Conservation (phyloP, 768 basidiomycete species). For the Cyclocybe aegerita region DNA sequence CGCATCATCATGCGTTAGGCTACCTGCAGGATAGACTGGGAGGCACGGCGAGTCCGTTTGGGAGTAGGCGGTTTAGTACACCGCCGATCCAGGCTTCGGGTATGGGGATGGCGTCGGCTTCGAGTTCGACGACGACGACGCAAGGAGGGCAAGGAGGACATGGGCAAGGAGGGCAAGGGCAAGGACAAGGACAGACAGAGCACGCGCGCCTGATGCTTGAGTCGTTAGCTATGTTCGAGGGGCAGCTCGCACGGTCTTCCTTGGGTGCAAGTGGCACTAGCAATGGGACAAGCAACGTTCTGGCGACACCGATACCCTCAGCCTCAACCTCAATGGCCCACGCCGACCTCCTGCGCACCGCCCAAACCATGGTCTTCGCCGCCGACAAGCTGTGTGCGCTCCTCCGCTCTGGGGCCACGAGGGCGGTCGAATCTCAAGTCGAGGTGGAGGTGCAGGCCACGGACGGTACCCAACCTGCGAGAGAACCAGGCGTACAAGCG, state of each 20-base stretch:
- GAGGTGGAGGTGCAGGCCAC: constrained; percentile 66
- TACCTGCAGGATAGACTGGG: constrained; percentile 20
- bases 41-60: constrained; percentile 23
- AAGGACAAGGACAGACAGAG: constrained; percentile 32
- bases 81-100: not conserved
- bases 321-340: no score
- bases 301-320: no score
- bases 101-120: constrained; percentile 6
- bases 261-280: constrained; percentile 8
- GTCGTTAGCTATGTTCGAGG: constrained; percentile 67
- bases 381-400: constrained; percentile 69
- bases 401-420: constrained; percentile 52
- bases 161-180: no score
- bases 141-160: no score
- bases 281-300: constrained; percentile 24
- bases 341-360: constrained; percentile 58
- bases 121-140: constrained; percentile 17
- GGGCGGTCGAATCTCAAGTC: constrained; percentile 72
- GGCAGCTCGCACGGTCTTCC: constrained; percentile 54
- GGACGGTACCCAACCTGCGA: not conserved
- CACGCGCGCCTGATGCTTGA: constrained; percentile 74
- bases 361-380: constrained; percentile 61
- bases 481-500: constrained; percentile 18
- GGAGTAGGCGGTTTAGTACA: constrained; percentile 20
- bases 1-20: constrained; percentile 7